Evolutionary conservation across 257 asterid genomes (phyloP), one percentile per base, ranked within the genome.

Genomic region (Eucommia ulmoides): DNA sequence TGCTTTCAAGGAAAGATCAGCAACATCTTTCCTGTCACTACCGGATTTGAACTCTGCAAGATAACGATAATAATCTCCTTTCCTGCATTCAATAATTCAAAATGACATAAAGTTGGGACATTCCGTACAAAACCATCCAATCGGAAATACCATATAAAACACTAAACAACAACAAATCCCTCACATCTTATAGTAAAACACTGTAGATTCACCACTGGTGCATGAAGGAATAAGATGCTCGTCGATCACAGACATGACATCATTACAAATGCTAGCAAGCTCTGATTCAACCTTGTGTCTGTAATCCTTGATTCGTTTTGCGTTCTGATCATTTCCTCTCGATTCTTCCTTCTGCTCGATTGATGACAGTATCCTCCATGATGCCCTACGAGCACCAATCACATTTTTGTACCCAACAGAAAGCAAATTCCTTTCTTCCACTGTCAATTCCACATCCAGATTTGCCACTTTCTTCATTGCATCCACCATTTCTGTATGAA

Each of bases 341-440:
- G 52, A 23, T 22, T 60, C 65, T 60, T 60, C 65, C 25, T 60
- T 60, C 19, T 60, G 65, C 22, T 60, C 66, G 33, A 60, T 60
- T 19, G 60, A 45, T 9, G 66, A 60, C 25, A 60, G 46, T 25
- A 60, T 60, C 45, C 66, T 45, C 66, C 60, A 60, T 1, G 66
- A 60, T n/a, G 66, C 60, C 41, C 66, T 60, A 22, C 54, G 24
- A 45, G 66, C 18, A 8, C 66, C 66, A 22, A 60, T 33, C 51
- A 56, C 64, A 52, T 64, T 64, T 38, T 64, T 64, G 44, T 64
- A 64, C 22, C 64, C 63, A 18, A 64, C 60, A 12, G 64, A 64
- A 14, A 62, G 57, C 42, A 62, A 51, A 42, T 62, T 62, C 33
- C 68, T 25, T 53, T 55, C 62, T 52, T 62, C 68, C 0, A 62